These are phyloP conservation scores for Lathyrus aphaca DNA, from an alignment of 306 rosid species.

Conservation along the genomic window DNA sequence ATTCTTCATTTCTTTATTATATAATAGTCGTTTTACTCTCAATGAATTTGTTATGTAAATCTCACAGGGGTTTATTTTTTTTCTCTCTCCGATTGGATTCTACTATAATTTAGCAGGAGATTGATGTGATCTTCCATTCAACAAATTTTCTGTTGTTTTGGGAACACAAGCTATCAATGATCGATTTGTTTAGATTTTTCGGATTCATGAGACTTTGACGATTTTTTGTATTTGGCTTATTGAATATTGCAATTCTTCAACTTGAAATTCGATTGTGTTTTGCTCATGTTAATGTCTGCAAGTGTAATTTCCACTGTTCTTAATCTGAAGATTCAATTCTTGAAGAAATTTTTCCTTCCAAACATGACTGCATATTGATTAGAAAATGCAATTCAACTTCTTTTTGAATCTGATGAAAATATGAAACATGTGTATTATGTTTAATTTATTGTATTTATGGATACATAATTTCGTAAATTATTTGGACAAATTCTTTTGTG, in stretches of 20 bases:
- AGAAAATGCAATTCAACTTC: too few species aligned
- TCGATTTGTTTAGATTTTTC: conserved; percentile 1
- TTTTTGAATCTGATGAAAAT: too few species aligned
- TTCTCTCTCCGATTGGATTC: not conserved
- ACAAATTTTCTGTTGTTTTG: not conserved
- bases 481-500: not conserved
- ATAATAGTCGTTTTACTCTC: not conserved
- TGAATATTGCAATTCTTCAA: not conserved
- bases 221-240: not conserved
- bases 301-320: not conserved
- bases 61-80: not conserved
- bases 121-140: not conserved
- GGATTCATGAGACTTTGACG: not conserved
- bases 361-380: too few species aligned
- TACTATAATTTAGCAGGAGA: not conserved
- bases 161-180: not conserved
- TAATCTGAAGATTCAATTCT: too few species aligned
- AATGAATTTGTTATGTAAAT: not conserved
- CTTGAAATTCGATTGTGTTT: too few species aligned
- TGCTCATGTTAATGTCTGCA: not conserved
- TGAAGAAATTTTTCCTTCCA: too few species aligned
- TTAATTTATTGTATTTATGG: too few species aligned
- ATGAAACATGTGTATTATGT: too few species aligned
- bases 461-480: not conserved
- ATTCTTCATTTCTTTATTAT: not conserved